Evolutionary conservation across 495 filamentous ascomycete genomes (phyloP).

Genomic region (Achaetomiella virescens): DNA sequence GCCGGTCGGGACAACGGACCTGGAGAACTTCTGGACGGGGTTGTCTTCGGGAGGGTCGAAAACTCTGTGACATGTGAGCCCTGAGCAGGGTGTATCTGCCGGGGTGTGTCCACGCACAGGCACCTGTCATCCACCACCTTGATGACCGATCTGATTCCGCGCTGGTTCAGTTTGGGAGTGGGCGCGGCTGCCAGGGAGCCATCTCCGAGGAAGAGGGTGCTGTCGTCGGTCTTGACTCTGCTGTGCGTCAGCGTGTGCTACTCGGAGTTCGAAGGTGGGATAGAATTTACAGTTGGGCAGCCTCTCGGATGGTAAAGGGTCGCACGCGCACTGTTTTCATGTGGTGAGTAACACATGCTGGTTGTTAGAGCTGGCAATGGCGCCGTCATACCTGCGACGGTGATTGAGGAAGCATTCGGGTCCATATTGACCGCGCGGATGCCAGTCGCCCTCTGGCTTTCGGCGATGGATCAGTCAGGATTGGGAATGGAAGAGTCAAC

Average conservation of each 20-base stretch:
- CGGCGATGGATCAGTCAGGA: background rate
- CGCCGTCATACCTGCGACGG: slow-evolving; percentile 49
- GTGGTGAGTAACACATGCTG: slow-evolving; percentile 3
- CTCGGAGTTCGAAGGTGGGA: background rate
- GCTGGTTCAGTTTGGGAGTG: slow-evolving; percentile 74
- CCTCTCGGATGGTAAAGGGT: slow-evolving; percentile 80
- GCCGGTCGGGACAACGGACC: slow-evolving; percentile 72
- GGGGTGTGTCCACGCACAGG: slow-evolving; percentile 57
- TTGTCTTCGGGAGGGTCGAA: slow-evolving; percentile 98
- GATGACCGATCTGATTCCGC: slow-evolving; percentile 83
- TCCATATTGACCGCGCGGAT: slow-evolving; percentile 29
- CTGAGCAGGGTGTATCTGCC: background rate
- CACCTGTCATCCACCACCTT: slow-evolving; percentile 96
- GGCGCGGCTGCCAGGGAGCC: slow-evolving; percentile 83
- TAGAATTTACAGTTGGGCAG: slow-evolving; percentile 53
- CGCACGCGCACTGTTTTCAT: slow-evolving; percentile 72
- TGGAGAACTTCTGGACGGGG: slow-evolving; percentile 84
- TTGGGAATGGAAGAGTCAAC: background rate
- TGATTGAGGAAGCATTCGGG: slow-evolving; percentile 48
- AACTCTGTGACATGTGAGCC: slow-evolving; percentile 51
- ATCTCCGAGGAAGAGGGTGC: slow-evolving; percentile 87
- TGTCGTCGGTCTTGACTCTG: slow-evolving; percentile 74
- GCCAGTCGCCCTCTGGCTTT: slow-evolving; percentile 3
- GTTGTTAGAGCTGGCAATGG: background rate
- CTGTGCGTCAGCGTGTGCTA: slow-evolving; percentile 14